Conservation (phyloP, 148 eudicot species). For the Limonium bicolor region DNA sequence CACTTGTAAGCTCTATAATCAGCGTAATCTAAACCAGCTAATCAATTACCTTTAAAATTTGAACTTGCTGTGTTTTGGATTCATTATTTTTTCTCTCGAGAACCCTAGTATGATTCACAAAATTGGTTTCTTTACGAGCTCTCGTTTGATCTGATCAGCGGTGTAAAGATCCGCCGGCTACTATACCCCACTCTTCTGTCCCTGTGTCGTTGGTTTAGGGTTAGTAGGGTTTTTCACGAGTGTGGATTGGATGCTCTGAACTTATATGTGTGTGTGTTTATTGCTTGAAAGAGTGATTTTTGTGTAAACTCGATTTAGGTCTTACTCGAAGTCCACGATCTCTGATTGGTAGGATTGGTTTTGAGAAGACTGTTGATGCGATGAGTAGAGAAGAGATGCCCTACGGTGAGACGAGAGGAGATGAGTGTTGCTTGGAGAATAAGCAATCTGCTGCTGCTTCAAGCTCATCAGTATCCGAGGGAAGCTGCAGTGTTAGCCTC, state of each 20-base stretch:
- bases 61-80: not conserved
- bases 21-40: not conserved
- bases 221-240: constrained; percentile 1
- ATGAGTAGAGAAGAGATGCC: constrained; percentile 49
- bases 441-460: constrained; percentile 66
- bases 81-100: not conserved
- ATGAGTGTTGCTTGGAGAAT: constrained; percentile 60
- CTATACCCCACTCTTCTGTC: too few species aligned
- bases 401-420: constrained; percentile 29
- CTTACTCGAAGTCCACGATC: too few species aligned
- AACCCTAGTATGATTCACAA: not conserved
- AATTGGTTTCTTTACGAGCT: not conserved
- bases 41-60: not conserved
- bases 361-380: constrained; percentile 1
- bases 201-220: constrained; percentile 3
- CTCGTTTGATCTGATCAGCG: constrained; percentile 17
- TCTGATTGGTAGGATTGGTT: constrained; percentile 12
- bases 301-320: too few species aligned
- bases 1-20: not conserved
- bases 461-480: constrained; percentile 59
- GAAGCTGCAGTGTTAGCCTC: constrained; percentile 38
- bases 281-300: not conserved
- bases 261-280: not conserved
- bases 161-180: constrained; percentile 31
- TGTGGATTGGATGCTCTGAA: not conserved